These are phyloP conservation scores for Fusarium metavorans DNA, from an alignment of 2,329 filamentous ascomycete species.

Conservation along the genomic window DNA sequence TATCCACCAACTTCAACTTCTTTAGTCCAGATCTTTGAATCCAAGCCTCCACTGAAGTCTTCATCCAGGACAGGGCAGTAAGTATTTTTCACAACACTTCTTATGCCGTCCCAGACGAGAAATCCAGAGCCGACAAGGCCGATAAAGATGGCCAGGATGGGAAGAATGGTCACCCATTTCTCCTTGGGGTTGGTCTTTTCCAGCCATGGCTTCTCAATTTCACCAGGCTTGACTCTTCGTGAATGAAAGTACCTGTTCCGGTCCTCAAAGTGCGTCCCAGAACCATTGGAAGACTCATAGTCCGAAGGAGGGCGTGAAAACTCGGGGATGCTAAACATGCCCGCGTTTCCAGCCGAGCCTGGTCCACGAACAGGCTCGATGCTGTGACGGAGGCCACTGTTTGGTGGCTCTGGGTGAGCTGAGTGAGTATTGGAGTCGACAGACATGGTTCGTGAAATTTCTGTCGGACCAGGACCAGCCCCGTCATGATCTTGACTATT, in stretches of 20 bases:
- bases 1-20: conserved; percentile 82
- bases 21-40: conserved; percentile 75
- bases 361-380: conserved; percentile 15
- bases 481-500: conserved; percentile 22
- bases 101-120: conserved; percentile 80
- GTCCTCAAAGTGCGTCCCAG: conserved; percentile 51
- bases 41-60: conserved; percentile 70
- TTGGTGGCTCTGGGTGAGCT: conserved; percentile 13
- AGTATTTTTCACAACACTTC: conserved; percentile 78
- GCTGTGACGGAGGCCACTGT: conserved; percentile 28
- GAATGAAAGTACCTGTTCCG: conserved; percentile 77
- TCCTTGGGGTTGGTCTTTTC: conserved; percentile 80
- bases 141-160: conserved; percentile 76
- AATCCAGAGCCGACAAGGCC: conserved; percentile 77
- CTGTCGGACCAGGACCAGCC: conserved; percentile 9
- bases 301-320: conserved; percentile 47
- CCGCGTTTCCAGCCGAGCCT: conserved; percentile 26
- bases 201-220: conserved; percentile 82
- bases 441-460: conserved; percentile 25
- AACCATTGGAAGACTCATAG: conserved; percentile 58
- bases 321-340: conserved; percentile 38
- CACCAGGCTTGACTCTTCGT: conserved; percentile 76
- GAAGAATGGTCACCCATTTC: conserved; percentile 89
- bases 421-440: conserved; percentile 12
- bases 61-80: conserved; percentile 78